phyloP scores from a whole-genome alignment of 164 flowering plant species.

The Annona squamosa region DNA sequence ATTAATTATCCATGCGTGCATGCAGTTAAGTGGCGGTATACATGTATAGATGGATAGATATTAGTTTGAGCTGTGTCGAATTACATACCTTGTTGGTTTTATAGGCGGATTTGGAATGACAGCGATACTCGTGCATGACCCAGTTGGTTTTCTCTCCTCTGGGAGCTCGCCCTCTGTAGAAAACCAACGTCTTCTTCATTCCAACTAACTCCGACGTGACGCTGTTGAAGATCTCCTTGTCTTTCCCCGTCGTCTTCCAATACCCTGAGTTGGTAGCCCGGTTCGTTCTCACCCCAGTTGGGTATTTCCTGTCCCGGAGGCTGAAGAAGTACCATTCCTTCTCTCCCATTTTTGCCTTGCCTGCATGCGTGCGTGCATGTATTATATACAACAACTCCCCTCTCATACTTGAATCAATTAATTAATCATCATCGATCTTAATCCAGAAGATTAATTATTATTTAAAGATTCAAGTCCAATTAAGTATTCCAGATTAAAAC shows the following conservation, averaged over 20 bases:
- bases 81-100: constrained; percentile 55
- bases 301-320: constrained; percentile 87
- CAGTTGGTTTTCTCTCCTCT: constrained; percentile 91
- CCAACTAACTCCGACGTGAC: constrained; percentile 64
- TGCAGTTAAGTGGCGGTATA: too few species aligned
- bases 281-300: constrained; percentile 89
- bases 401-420: too few species aligned
- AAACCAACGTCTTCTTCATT: constrained; percentile 94
- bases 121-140: constrained; percentile 97
- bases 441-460: too few species aligned
- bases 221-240: constrained; percentile 79
- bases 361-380: constrained; percentile 20
- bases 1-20: too few species aligned
- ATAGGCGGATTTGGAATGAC: constrained; percentile 51
- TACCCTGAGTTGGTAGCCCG: constrained; percentile 86
- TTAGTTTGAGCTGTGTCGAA: too few species aligned
- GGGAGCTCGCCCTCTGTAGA: constrained; percentile 93
- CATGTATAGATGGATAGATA: too few species aligned
- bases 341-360: constrained; percentile 95
- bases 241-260: constrained; percentile 97
- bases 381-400: too few species aligned
- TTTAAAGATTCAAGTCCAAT: too few species aligned
- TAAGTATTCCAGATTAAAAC: too few species aligned
- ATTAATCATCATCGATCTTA: too few species aligned
- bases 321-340: constrained; percentile 96